phyloP scores from a whole-genome alignment of 176 grass and related monocot species.

The Thinopyrum elongatum region DNA sequence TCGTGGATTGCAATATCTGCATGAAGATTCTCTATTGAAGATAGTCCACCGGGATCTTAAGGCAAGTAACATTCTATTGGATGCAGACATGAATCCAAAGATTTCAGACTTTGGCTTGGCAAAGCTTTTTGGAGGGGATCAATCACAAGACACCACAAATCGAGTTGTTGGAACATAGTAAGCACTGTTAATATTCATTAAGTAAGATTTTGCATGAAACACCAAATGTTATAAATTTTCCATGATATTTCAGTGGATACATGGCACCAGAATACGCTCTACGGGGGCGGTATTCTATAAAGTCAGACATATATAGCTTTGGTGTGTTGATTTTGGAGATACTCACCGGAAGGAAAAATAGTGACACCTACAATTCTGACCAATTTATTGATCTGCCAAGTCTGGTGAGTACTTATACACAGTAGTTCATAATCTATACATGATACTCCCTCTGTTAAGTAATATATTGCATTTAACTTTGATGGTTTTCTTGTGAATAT shows the following conservation, averaged over 20 bases:
- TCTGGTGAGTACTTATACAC: constrained; percentile 18
- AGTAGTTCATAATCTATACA: no score
- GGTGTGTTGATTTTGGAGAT: constrained; percentile 41
- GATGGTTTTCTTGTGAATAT: no score
- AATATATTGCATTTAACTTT: no score
- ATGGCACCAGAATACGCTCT: constrained; percentile 39
- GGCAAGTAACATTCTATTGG: constrained; percentile 22
- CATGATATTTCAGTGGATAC: constrained; percentile 11
- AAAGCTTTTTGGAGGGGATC: constrained; percentile 24
- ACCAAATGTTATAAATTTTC: neutral
- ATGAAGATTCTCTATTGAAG: constrained; percentile 43
- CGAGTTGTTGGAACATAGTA: constrained; percentile 45
- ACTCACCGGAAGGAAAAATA: constrained; percentile 24
- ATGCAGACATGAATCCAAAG: constrained; percentile 22
- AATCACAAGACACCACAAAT: neutral
- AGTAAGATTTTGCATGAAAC: neutral
- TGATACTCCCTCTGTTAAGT: no score
- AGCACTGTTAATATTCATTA: neutral
- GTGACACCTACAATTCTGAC: neutral
- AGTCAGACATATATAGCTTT: constrained; percentile 48
- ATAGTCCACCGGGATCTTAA: no score
- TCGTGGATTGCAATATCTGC: constrained; percentile 35
- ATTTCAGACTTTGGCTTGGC: constrained; percentile 48
- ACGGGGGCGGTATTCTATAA: constrained; percentile 27
- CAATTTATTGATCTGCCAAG: constrained; percentile 11